A percentile compares a stretch with the other conserved stretches of the same genome.
phyloP scores from a whole-genome alignment of 2,329 filamentous ascomycete genomes.

The Chrysoporthe cubensis region DNA sequence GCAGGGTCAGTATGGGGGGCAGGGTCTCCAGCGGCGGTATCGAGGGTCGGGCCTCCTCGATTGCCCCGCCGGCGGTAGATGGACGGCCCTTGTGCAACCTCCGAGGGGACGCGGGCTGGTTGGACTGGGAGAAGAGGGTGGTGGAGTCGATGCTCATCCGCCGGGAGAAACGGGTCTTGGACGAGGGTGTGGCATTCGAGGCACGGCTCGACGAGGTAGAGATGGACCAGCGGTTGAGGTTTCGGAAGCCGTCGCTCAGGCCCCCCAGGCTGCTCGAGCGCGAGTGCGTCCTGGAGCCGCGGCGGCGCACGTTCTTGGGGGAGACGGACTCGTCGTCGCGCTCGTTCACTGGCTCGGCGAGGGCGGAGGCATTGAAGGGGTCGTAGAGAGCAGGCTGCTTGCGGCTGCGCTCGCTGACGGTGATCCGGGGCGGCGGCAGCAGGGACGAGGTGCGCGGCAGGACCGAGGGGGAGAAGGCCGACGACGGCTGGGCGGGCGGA shows the following conservation, averaged over 20 bases:
- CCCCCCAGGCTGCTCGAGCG: slow-evolving; percentile 43
- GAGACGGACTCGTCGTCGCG: slow-evolving; percentile 30
- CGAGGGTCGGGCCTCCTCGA: slow-evolving; percentile 33
- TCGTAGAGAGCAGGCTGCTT: slow-evolving; percentile 30
- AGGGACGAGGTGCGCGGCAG: slow-evolving; percentile 50
- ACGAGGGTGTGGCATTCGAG: slow-evolving; percentile 41
- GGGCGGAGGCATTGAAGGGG: slow-evolving; percentile 35
- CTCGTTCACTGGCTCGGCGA: slow-evolving; percentile 28
- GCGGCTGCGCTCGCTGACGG: slow-evolving; percentile 28
- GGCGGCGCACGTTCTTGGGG: slow-evolving; percentile 28
- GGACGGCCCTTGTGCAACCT: slow-evolving; percentile 45
- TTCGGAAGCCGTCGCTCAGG: slow-evolving; percentile 50
- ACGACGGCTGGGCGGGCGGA: slow-evolving; percentile 34
- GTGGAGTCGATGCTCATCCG: slow-evolving; percentile 51
- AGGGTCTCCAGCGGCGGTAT: slow-evolving; percentile 42
- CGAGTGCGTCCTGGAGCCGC: slow-evolving; percentile 36
- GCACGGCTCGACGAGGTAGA: slow-evolving; percentile 55
- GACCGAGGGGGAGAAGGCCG: slow-evolving; percentile 36
- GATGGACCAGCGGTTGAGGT: slow-evolving; percentile 57
- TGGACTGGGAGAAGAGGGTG: slow-evolving; percentile 32
- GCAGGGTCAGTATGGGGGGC: slow-evolving; percentile 46
- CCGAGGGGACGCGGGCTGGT: slow-evolving; percentile 39
- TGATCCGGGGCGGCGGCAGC: slow-evolving; percentile 44
- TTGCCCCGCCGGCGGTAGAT: slow-evolving; percentile 37
- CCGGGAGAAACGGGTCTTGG: slow-evolving; percentile 42